Evolutionary conservation across 441 rosid genomes (phyloP).

Genomic region (Rhodomyrtus psidioides): DNA sequence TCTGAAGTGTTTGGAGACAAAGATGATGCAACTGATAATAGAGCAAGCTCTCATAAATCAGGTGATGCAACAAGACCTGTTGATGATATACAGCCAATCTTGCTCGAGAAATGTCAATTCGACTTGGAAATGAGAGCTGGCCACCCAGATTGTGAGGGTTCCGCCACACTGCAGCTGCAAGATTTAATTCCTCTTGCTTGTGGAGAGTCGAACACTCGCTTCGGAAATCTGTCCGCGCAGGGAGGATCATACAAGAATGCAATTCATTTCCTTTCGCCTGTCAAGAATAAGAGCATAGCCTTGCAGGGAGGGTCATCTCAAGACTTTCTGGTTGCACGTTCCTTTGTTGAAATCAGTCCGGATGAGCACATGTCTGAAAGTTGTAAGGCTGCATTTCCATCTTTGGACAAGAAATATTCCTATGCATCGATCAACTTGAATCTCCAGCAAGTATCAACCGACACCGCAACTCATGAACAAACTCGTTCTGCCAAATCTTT

Average conservation of each 20-base stretch:
- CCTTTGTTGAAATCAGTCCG: constrained; percentile 30
- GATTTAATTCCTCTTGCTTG: constrained; percentile 16
- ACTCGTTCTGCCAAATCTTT: constrained; percentile 17
- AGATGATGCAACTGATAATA: constrained; percentile 9
- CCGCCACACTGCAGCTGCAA: constrained; percentile 15
- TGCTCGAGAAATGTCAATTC: constrained; percentile 8
- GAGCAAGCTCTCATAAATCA: constrained; percentile 23
- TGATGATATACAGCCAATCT: constrained; percentile 16
- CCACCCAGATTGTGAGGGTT: constrained; percentile 18
- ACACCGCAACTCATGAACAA: constrained; percentile 24
- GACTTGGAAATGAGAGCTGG: constrained; percentile 22
- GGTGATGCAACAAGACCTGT: constrained; percentile 20
- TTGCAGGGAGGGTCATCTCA: constrained; percentile 18
- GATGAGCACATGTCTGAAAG: constrained; percentile 17
- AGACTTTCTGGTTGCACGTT: constrained; percentile 29
- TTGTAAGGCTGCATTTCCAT: constrained; percentile 10
- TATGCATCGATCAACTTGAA: constrained; percentile 44
- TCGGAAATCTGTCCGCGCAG: constrained; percentile 15
- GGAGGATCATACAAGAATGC: constrained; percentile 21
- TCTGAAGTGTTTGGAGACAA: constrained; percentile 30
- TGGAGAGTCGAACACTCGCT: constrained; percentile 30
- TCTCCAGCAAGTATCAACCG: constrained; percentile 35
- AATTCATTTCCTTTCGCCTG: constrained; percentile 15
- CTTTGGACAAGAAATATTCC: constrained; percentile 14
- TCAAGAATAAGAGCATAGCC: constrained; percentile 26